A percentile compares a stretch with the other conserved stretches of the same genome.
Evolutionary conservation across 2,329 filamentous ascomycete species (phyloP).

Genomic region (Aureobasidium sp.): DNA sequence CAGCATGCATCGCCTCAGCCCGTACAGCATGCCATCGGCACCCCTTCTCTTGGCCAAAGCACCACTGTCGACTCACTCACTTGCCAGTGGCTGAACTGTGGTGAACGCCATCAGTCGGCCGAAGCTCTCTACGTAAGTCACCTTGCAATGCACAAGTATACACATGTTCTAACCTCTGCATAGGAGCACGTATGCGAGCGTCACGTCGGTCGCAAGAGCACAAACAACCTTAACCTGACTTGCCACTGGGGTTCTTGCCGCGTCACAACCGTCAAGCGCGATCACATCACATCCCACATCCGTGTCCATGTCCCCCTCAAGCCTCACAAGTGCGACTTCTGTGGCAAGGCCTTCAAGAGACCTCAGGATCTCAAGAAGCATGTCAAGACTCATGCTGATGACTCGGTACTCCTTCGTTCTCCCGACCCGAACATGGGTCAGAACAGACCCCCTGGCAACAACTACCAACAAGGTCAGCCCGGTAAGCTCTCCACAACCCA

Average conservation of each 20-base stretch:
- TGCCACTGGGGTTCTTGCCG: conserved; percentile 96
- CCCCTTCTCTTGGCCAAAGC: conserved; percentile 20
- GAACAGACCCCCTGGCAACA: conserved; percentile 19
- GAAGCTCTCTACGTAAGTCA: conserved; percentile 56
- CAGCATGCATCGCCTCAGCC: conserved; percentile 14
- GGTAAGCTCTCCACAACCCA: conserved; percentile 14
- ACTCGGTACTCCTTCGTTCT: conserved; percentile 66
- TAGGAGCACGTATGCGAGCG: conserved; percentile 97
- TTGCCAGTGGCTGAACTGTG: conserved; percentile 57
- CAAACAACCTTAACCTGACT: conserved; percentile 94
- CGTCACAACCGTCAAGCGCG: conserved; percentile 95
- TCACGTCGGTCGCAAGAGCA: conserved; percentile 97
- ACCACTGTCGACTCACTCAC: conserved; percentile 38
- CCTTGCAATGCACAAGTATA: not conserved
- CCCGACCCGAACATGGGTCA: conserved; percentile 46
- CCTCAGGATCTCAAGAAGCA: conserved; percentile 99
- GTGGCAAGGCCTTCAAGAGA: conserved; percentile 97
- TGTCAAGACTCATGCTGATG: conserved; percentile 96
- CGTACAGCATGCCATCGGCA: conserved; percentile 17
- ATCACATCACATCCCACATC: conserved; percentile 98
- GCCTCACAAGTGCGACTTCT: conserved; percentile 98
- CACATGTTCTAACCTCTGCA: conserved; percentile 14
- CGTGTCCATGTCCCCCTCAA: conserved; percentile 98
- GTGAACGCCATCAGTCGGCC: conserved; percentile 49
- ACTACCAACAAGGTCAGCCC: conserved; percentile 25